Percentiles rank a stretch among this genome's conserved stretches.
phyloP scores from a whole-genome alignment of 371 early-diverging fungal species.

The Basidiobolus meristosporus region DNA sequence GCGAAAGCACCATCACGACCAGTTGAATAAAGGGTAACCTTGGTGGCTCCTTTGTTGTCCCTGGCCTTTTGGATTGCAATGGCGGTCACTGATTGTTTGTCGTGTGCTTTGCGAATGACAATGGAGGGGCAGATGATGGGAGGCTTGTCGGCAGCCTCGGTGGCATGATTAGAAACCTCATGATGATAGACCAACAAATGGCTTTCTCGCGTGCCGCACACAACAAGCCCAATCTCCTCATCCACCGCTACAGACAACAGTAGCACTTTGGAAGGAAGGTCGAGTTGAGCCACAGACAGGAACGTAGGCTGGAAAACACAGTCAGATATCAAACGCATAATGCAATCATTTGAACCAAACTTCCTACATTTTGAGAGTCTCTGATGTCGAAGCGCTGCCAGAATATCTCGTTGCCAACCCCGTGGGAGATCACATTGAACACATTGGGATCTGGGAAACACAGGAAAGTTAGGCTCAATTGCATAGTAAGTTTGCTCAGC shows the following conservation, averaged over 20 bases:
- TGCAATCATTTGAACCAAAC: too few species aligned
- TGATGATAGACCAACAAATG: slow-evolving; percentile 25
- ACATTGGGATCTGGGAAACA: slow-evolving; percentile 10
- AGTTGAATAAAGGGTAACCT: slow-evolving; percentile 30
- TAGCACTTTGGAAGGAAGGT: slow-evolving; percentile 20
- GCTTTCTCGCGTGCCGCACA: slow-evolving; percentile 39
- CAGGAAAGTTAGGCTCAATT: background rate
- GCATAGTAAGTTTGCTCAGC: background rate
- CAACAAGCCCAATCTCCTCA: slow-evolving; percentile 16
- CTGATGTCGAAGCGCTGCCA: slow-evolving; percentile 14
- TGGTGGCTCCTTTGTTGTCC: slow-evolving; percentile 10
- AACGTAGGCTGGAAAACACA: slow-evolving; percentile 12
- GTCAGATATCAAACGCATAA: background rate
- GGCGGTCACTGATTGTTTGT: slow-evolving; percentile 28
- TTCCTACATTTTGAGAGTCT: background rate
- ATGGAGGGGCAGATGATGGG: slow-evolving; percentile 4
- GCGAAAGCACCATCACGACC: slow-evolving; percentile 52
- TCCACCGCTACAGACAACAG: slow-evolving; percentile 21
- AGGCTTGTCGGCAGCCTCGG: background rate
- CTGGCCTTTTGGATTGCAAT: slow-evolving; percentile 12
- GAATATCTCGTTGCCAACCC: slow-evolving; percentile 15
- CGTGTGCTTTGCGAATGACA: slow-evolving; percentile 18
- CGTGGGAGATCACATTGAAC: slow-evolving; percentile 18
- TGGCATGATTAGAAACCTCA: background rate
- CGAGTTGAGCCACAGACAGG: slow-evolving; percentile 15